Evolutionary conservation across 352 stramenopile genomes (phyloP), one percentile per base, ranked within the genome.

Genomic region (Globisporangium ultimum): DNA sequence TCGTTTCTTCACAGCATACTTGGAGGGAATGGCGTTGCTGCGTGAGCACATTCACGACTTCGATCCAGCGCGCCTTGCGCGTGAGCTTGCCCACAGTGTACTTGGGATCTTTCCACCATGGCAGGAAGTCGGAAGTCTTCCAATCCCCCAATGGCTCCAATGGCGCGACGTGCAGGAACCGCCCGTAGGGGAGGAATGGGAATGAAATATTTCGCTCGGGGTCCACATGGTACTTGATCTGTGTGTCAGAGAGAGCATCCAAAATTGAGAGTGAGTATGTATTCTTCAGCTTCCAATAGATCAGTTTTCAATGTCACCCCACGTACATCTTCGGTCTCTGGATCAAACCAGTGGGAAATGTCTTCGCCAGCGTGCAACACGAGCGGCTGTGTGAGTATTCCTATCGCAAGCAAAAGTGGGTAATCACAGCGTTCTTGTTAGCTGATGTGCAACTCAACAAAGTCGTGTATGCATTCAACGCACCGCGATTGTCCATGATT

Each of bases 271-370:
- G 11, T 12, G n/a, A 12, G 14, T 21, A 47, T 24, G 36, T 15
- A 11, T 2, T 12, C 45, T 17, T 38, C 15, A 20, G 21, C 24
- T 58, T 14, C 2, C 18, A 41, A n/a, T 2, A 50, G 17, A 49
- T 10, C 15, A 47, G 24, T 28, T 11, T 36, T 36, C 28, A 36
- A 36, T 36, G 28, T 36, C 3, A 36, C 28, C 18, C 18, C 0
- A 60, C 60, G 15, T 73, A 93, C 80, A 54, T 96, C 79, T 8
- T 76, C 64, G 0, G 79, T 94, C 5, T 82, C 70, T 6, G 55
- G 34, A 36, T 96, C 82, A 61, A 98, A 98, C 92, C 92, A 98
- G 58, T 97, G 87, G 0, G 90, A 96, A 24, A 98, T 80, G 59
- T 98, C 90, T 34, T 91, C 78, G 6, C 91, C 91, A 21, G 92